These are phyloP conservation scores for Oryza officinalis DNA, from an alignment of 176 grass and related monocot species.

Conservation along the genomic window DNA sequence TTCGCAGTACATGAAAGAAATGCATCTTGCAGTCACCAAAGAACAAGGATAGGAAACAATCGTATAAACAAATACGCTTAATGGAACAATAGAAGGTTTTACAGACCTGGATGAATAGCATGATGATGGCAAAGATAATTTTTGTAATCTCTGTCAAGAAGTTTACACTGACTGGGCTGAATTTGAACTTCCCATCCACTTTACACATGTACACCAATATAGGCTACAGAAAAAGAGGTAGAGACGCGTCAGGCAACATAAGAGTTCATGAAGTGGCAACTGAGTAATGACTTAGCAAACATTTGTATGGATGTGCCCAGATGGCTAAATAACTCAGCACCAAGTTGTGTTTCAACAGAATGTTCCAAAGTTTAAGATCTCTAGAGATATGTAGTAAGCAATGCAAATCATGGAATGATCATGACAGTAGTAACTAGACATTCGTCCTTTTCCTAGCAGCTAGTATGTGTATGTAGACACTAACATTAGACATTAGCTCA, in stretches of 20 bases:
- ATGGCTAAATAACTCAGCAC: background rate
- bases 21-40: constrained; percentile 7
- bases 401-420: background rate
- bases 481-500: constrained; percentile 17
- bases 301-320: background rate
- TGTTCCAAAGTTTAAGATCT: background rate
- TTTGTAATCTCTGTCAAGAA: constrained; percentile 95
- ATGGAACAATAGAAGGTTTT: constrained; percentile 18
- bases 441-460: constrained; percentile 2
- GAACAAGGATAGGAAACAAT: background rate
- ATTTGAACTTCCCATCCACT: constrained; percentile 93
- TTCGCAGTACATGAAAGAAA: constrained; percentile 26
- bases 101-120: constrained; percentile 87
- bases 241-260: constrained; percentile 29
- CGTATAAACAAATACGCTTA: background rate
- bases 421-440: background rate
- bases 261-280: constrained; percentile 11
- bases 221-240: constrained; percentile 57
- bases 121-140: constrained; percentile 78
- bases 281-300: background rate
- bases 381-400: background rate
- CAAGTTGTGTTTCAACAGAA: background rate
- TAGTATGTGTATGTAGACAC: background rate
- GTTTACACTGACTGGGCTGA: constrained; percentile 96
- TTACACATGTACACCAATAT: constrained; percentile 96